Base-by-base conservation (phyloP, 1,284 basidiomycete genomes). In the Sphagnurus paluster region DNA sequence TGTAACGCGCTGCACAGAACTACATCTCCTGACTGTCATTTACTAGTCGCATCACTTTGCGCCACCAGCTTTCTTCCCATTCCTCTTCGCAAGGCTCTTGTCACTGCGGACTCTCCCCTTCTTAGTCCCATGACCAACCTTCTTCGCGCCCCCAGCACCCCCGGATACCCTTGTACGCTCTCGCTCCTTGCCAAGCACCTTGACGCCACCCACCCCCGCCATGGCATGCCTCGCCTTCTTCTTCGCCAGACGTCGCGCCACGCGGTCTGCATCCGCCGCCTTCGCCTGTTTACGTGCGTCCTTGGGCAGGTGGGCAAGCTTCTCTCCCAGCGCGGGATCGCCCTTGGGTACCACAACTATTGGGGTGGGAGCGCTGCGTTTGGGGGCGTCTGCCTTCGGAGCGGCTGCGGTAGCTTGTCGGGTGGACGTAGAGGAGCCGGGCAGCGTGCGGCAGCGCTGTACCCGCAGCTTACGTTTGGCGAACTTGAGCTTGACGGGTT, bases 391-490 rank as follows among this genome's bases (percentile, higher is more conserved):
- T 39, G 45, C 43, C 29, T 44, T 16, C 44, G 44, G 52, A 48
- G 59, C 16, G 41, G 49, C 35, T 45, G 51, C 48, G 16, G 39
- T 32, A 23, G 51, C 37, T 38, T 59, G 36, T 49, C 36, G 50
- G 21, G 49, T 46, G 17, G 58, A 54, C 24, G 56, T 47, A 16
- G 63, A 60, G 28, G 29, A 66, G 42, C 74, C 73, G 1, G 75
- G 69, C 9, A 75, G 51, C 2, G 73, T 82, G 65, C 90, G 94
- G 73, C 90, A 94, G 35, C 86, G 77, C 62, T 95, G 89, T 7
- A 96, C 82, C 13, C 93, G 85, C 2, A 96, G 75, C 56, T 86
- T 90, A 48, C 91, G 88, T 66, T 95, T 95, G 10, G 90, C 90
- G 59, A 96, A 90, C 64, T 88, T 91, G 63, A 96, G 81, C 54